Conservation (phyloP, 2,329 filamentous ascomycete genomes). For the Neofusicoccum parvum region DNA sequence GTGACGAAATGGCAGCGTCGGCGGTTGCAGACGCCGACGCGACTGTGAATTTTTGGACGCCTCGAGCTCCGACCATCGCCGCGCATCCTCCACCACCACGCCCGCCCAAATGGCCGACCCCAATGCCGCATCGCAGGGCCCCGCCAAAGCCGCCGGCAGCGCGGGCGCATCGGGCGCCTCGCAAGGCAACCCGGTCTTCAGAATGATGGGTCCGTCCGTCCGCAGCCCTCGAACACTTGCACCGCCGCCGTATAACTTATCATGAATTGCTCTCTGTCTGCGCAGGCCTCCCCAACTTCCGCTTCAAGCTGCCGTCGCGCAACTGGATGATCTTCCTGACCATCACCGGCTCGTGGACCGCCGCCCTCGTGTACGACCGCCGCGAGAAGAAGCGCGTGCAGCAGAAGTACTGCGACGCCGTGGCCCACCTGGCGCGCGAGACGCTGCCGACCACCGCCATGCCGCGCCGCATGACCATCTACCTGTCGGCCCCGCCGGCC, state of each 20-base stretch:
- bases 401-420: conserved; percentile 81
- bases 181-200: conserved; percentile 37
- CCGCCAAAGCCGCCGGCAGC: conserved; percentile 10
- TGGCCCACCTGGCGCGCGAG: conserved; percentile 81
- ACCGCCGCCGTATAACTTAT: no score
- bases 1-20: conserved; percentile 11
- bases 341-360: conserved; percentile 74
- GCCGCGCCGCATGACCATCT: conserved; percentile 82
- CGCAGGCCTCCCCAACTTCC: conserved; percentile 78
- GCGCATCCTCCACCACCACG: not conserved
- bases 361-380: conserved; percentile 86
- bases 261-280: not conserved
- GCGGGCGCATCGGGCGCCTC: not conserved
- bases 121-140: not conserved
- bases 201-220: conserved; percentile 40
- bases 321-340: conserved; percentile 98
- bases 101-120: conserved; percentile 10
- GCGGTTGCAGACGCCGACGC: not conserved
- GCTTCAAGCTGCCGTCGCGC: conserved; percentile 82
- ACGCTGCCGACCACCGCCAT: conserved; percentile 71
- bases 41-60: not conserved
- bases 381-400: conserved; percentile 84
- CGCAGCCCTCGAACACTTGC: no score
- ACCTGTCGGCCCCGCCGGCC: conserved; percentile 81
- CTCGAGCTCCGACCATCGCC: not conserved